Percentiles rank a stretch among this genome's conserved stretches.
Conservation (phyloP, 2,329 filamentous ascomycete species). For the Lomentospora prolificans region DNA sequence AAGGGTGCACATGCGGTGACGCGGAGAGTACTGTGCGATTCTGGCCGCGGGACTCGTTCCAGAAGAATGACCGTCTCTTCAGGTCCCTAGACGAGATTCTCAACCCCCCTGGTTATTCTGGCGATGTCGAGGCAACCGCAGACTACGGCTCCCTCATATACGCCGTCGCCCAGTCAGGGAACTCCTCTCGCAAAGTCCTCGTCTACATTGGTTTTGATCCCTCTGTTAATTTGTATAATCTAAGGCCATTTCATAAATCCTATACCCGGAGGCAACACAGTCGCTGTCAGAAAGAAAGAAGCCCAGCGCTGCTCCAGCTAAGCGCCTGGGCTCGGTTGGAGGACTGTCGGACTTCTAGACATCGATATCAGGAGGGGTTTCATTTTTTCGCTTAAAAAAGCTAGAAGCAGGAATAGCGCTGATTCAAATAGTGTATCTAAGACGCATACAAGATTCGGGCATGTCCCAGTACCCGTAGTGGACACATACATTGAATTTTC, state of each 20-base stretch:
- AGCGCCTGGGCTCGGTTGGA: not conserved
- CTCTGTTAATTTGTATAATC: slow-evolving; percentile 20
- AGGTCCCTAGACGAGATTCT: slow-evolving; percentile 26
- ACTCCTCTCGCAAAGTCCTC: slow-evolving; percentile 18
- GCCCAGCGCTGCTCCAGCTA: not conserved
- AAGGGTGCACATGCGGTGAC: not conserved
- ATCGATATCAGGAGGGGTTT: not conserved
- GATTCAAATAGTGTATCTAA: too few relatives aligned
- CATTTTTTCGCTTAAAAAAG: not conserved
- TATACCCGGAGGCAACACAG: not conserved
- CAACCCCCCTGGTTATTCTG: slow-evolving; percentile 25
- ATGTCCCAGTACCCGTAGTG: too few relatives aligned
- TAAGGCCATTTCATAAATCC: slow-evolving; percentile 16
- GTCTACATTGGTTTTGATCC: slow-evolving; percentile 35
- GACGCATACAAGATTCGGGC: too few relatives aligned
- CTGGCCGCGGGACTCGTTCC: not conserved
- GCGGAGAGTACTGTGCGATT: not conserved
- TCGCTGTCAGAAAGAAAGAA: not conserved
- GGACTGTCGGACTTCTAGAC: not conserved
- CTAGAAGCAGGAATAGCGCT: not conserved
- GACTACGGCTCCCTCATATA: slow-evolving; percentile 41
- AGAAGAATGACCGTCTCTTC: not conserved
- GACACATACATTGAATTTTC: not conserved
- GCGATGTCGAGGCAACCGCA: slow-evolving; percentile 29
- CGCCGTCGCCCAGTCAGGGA: slow-evolving; percentile 19